Conservation (phyloP, 495 filamentous ascomycete species). For the Cenococcum geophilum region DNA sequence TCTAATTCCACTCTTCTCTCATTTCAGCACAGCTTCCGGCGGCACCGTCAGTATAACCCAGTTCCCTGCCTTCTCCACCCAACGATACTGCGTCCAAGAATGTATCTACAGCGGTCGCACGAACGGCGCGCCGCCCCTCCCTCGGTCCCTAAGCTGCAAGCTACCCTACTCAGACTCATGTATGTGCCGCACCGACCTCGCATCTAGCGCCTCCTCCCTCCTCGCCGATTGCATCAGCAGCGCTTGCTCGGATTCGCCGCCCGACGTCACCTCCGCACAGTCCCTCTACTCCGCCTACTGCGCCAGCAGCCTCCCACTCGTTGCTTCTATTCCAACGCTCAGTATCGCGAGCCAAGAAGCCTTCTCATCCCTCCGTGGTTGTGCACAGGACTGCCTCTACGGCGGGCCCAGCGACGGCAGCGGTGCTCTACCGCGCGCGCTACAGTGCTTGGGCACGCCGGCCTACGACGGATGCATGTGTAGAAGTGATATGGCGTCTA, state of each 20-base stretch:
- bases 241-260: neutral
- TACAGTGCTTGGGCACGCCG: too few species aligned
- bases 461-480: too few species aligned
- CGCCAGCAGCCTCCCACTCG: neutral
- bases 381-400: neutral
- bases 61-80: neutral
- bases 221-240: neutral
- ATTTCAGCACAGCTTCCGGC: neutral
- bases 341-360: neutral
- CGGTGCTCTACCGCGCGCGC: neutral
- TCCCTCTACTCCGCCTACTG: neutral
- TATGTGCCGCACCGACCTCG: conserved; percentile 1
- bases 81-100: neutral
- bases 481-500: too few species aligned
- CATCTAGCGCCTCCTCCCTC: neutral
- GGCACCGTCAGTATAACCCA: neutral
- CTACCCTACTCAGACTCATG: neutral
- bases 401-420: neutral
- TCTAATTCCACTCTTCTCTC: too few species aligned
- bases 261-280: neutral
- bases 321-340: neutral
- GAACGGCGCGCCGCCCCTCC: neutral
- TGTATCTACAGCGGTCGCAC: neutral
- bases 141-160: neutral
- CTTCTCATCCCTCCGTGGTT: neutral